These are phyloP conservation scores for Fusarium avenaceum DNA, from an alignment of 2,329 filamentous ascomycete genomes.

Conservation along the genomic window DNA sequence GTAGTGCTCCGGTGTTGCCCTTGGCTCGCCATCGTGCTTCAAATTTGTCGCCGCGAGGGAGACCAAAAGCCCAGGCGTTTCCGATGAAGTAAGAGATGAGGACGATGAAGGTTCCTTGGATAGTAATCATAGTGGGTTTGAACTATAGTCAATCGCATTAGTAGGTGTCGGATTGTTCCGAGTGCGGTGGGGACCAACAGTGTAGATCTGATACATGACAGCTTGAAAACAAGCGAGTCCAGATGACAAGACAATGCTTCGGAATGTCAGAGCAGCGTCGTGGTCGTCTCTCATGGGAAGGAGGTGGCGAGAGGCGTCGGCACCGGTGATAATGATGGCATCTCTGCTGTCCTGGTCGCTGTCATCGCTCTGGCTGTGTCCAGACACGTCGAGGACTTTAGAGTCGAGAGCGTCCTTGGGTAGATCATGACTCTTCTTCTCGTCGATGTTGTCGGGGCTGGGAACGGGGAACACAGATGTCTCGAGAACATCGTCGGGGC, in stretches of 20 bases:
- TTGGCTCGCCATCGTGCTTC: conserved; percentile 62
- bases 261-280: conserved; percentile 66
- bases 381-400: conserved; percentile 11
- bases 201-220: conserved; percentile 69
- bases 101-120: conserved; percentile 68
- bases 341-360: conserved; percentile 57
- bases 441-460: conserved; percentile 24
- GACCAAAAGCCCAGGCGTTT: conserved; percentile 52
- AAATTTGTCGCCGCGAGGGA: conserved; percentile 66
- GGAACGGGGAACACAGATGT: conserved; percentile 38
- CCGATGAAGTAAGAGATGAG: conserved; percentile 69
- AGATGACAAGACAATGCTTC: conserved; percentile 65
- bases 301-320: conserved; percentile 64
- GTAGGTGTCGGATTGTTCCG: not conserved
- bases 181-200: conserved; percentile 52
- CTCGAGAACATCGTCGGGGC: conserved; percentile 15
- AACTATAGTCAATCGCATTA: conserved; percentile 55
- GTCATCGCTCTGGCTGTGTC: conserved; percentile 37
- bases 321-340: conserved; percentile 64
- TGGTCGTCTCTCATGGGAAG: conserved; percentile 66
- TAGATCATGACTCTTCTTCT: conserved; percentile 34
- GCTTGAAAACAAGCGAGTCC: conserved; percentile 66
- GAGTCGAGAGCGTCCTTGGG: conserved; percentile 8
- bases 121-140: conserved; percentile 64
- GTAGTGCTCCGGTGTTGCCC: conserved; percentile 58